Base-by-base conservation (phyloP, 2,329 filamentous ascomycete species). In the Mariannaea elegans region DNA sequence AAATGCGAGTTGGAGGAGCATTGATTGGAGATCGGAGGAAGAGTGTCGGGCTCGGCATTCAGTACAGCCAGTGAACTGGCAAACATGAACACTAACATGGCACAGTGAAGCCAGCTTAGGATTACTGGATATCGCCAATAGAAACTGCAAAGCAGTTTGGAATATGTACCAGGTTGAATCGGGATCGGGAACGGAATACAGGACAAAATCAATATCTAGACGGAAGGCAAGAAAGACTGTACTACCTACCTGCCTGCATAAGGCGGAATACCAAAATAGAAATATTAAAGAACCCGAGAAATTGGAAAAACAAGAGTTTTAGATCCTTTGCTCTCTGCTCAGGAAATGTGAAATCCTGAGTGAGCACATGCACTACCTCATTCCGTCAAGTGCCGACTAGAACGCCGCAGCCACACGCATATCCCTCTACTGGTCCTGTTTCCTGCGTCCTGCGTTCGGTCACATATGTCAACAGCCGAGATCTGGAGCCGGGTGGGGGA, bases 1-100 rank as follows among this genome's bases (percentile, higher is more conserved):
- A 81, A 74, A 71, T 80, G 51, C 77, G 81, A 21, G 75, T 81
- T 14, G 80, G 77, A 12, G 78, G 75, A 1, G 73, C 74, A 9
- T 62, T 77, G 51, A 65, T 72, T 14, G 79, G 80, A 27, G 75
- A 78, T 2, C 72, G 71, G 12, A 70, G 75, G 12, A 72, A 74
- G 10, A 54, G 51, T 8, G 76, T 87, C 13, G 84, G 84, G 0
- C 69, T 87, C 34, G 84, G 84, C 2, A 86, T 87, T 60, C 81
- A 83, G 58, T 83, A 84, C 58, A 67, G 77, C 50, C 59, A 71
- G 53, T 70, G 67, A 41, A 51, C 14, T 18, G 16, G 31, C 13
- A 21, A n/a, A 29, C 39, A 19, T 19, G 24, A n/a, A 24, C 16
- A 7, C 21, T 32, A 7, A 2, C 4, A 27, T 44, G 24, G n/a